Base-by-base conservation (phyloP, 441 rosid species). In the Syzygium syzygioides region DNA sequence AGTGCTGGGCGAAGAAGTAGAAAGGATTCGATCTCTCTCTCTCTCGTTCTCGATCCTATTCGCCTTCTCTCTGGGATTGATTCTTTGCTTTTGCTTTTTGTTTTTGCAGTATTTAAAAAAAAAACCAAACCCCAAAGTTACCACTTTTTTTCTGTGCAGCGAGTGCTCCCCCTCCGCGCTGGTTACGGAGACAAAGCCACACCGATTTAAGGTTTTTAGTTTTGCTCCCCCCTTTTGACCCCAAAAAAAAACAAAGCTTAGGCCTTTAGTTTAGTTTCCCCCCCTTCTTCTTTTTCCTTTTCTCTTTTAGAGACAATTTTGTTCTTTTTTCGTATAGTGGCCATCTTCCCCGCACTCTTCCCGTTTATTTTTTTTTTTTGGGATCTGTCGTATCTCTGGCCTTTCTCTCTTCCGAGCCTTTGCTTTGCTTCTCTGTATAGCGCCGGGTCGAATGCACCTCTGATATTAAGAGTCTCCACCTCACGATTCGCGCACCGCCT, bases 381-480 rank as follows among this genome's bases (percentile, higher is more conserved):
- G 4, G 7, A 4, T 59, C 26, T 59, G n/a, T 10, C 62, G 10
- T 57, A 9, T 25, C 4, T 25, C 14, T 57, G 0, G 3, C n/a
- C 26, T 13, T 2, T 11, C n/a, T 59, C n/a, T 59, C 14, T 26
- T 26, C 26, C 6, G 3, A 11, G 19, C 10, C 12, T 59, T 25
- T 26, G 62, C 28, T 26, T 1, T 59, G 12, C n/a, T n/a, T 26
- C n/a, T 59, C 26, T 11, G 13, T 4, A 14, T 6, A 28, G 0
- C 28, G 5, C 0, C 8, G 0, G 28, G 25, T 26, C 8, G 17
- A 59, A 59, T 26, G 5, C 12, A 9, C 26, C 0, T 4, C 20
- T 23, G 64, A 20, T 25, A 25, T 4, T 26, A 59, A 59, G 30
- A 13, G 5, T 59, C 23, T 14, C 14, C 15, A 9, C n/a, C 62